A percentile compares a stretch with the other conserved stretches of the same genome.
phyloP scores from a whole-genome alignment of 2,329 filamentous ascomycete genomes.

The Penicillium sp. region DNA sequence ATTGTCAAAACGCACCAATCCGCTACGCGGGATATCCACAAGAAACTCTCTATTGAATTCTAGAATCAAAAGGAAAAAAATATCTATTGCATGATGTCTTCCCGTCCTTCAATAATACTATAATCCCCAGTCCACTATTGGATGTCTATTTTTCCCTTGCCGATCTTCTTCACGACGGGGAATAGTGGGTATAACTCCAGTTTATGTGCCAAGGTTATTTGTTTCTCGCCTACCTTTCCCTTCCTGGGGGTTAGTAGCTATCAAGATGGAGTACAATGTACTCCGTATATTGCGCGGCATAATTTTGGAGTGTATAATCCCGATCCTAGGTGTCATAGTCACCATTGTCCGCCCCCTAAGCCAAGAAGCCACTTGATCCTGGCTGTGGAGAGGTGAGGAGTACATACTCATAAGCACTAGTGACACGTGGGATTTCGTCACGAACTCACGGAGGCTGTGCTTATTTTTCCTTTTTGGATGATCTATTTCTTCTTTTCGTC shows the following conservation, averaged over 20 bases:
- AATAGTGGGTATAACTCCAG: not conserved
- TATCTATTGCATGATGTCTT: not conserved
- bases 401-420: constrained; percentile 4
- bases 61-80: no score
- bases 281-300: no score
- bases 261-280: not conserved
- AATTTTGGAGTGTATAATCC: not conserved
- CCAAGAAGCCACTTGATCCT: not conserved
- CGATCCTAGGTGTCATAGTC: not conserved
- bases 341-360: not conserved
- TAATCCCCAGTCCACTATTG: not conserved
- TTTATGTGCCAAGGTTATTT: not conserved
- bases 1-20: not conserved
- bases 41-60: not conserved
- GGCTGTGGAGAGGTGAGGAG: not conserved
- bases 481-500: not conserved
- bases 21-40: not conserved
- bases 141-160: not conserved
- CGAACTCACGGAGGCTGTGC: constrained; percentile 7
- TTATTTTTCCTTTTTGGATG: not conserved
- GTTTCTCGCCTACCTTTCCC: not conserved
- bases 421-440: constrained; percentile 9
- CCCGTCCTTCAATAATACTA: not conserved
- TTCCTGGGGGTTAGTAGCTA: not conserved
- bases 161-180: constrained; percentile 11